Conservation (phyloP, 2,329 filamentous ascomycete species). For the Didymella pomorum region DNA sequence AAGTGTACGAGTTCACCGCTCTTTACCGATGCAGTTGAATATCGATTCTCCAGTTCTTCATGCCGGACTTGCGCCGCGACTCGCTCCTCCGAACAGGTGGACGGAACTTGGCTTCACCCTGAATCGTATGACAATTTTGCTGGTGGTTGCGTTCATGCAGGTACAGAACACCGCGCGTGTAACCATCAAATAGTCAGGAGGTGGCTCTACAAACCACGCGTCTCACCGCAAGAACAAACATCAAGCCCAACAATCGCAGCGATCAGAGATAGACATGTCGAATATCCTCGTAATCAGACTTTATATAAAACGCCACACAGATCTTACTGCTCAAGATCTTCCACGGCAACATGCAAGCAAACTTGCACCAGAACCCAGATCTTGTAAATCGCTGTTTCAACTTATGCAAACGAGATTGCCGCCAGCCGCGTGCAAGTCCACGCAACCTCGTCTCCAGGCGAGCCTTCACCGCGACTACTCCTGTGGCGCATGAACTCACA, state of each 20-base stretch:
- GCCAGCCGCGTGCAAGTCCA: not conserved
- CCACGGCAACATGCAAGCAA: not conserved
- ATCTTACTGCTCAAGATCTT: not conserved
- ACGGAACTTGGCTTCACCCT: constrained; percentile 4
- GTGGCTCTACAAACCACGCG: not conserved
- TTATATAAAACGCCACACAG: not conserved
- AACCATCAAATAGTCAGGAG: not conserved
- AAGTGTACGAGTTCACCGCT: constrained; percentile 6
- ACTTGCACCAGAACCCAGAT: not conserved
- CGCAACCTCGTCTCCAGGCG: not conserved
- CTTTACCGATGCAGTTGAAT: constrained; percentile 1
- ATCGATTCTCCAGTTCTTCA: not conserved
- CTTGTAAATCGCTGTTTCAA: not conserved
- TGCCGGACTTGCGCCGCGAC: constrained; percentile 1
- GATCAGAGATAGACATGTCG: not conserved
- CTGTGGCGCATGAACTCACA: not conserved
- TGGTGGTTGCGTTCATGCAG: constrained; percentile 23
- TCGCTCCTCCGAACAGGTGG: not conserved
- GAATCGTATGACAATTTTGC: constrained; percentile 10
- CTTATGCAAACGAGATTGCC: not conserved
- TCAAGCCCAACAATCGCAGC: not conserved
- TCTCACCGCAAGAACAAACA: not conserved
- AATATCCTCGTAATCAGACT: not conserved
- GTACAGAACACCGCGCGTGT: constrained; percentile 4
- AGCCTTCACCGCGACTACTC: not conserved